Evolutionary conservation across 2,329 filamentous ascomycete genomes (phyloP), one percentile per base, ranked within the genome.

Genomic region (Malbranchea zuffiana): DNA sequence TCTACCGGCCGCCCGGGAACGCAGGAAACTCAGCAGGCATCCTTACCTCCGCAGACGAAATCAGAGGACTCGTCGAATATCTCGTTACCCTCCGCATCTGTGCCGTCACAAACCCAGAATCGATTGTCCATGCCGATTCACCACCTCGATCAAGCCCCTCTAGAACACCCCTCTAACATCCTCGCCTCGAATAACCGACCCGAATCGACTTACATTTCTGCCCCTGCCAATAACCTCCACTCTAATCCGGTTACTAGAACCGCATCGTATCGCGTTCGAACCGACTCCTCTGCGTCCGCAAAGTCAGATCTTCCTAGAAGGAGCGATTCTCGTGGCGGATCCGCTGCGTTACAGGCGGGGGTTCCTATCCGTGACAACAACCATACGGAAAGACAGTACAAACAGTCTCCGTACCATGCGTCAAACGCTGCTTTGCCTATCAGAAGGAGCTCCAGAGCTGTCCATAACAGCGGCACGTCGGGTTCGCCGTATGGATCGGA

Each of bases 401-500:
- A 74, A 37, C 69, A 74, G 43, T 66, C 69, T 35, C 75, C 74
- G 46, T 66, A 72, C 32, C 65, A 69, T 24, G 57, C 62, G 19
- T 69, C 66, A 10, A 77, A 72, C 53, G 75, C 73, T 4, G 74
- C 78, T 10, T 58, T 81, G 41, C 83, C 85, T 29, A 80, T 82
- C 27, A 75, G 86, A 49, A 74, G 80, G 54, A 81, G 78, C 50
- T 94, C 86, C 7, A 75, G 78, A 54, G 76, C 81, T 29, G 73
- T 80, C 59, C 71, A 74, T 44, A 47, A 47, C 25, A 56, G 47
- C 36, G 55, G 48, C 4, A 36, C 52, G 10, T 54, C 58, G 17
- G 57, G 56, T 23, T 60, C 61, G 3, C 62, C 70, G 5, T 77
- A 78, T 52, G 64, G 62, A 17, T 47, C 69, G 25, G 75, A 80